These are phyloP conservation scores for Leccinellum luteum DNA, from an alignment of 768 basidiomycete species.

Conservation along the genomic window DNA sequence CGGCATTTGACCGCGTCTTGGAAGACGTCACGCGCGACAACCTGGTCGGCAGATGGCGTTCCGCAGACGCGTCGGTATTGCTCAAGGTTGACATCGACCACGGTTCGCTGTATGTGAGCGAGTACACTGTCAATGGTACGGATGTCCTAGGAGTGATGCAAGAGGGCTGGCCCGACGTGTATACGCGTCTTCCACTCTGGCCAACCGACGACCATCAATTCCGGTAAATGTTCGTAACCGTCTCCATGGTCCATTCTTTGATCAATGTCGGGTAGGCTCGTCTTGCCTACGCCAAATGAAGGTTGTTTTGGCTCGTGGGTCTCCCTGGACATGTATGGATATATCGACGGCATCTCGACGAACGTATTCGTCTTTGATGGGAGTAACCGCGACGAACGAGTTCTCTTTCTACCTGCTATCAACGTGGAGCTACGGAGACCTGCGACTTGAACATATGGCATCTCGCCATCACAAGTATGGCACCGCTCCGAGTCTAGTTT, in stretches of 20 bases:
- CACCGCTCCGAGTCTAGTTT: background rate
- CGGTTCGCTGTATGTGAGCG: conserved; percentile 29
- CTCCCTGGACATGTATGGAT: conserved; percentile 22
- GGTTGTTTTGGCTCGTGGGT: conserved; percentile 24
- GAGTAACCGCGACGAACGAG: background rate
- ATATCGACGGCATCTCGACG: conserved; percentile 22
- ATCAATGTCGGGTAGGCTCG: conserved; percentile 12
- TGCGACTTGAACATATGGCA: background rate
- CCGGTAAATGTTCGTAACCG: conserved; percentile 20
- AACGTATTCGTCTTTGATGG: conserved; percentile 12
- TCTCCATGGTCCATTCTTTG: background rate
- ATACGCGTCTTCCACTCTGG: conserved; percentile 30
- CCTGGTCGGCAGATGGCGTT: conserved; percentile 37
- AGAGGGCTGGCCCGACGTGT: background rate
- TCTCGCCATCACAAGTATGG: background rate
- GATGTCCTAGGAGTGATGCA: conserved; percentile 37
- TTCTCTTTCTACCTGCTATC: conserved; percentile 16
- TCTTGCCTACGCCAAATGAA: conserved; percentile 9
- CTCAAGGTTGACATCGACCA: conserved; percentile 31
- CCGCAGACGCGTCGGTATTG: conserved; percentile 24
- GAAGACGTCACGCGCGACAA: conserved; percentile 23
- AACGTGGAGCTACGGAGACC: conserved; percentile 4
- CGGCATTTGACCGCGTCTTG: conserved; percentile 34
- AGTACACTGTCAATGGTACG: conserved; percentile 33
- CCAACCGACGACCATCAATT: conserved; percentile 40